Conservation (phyloP, 2,329 filamentous ascomycete genomes). For the Exophiala sideris region DNA sequence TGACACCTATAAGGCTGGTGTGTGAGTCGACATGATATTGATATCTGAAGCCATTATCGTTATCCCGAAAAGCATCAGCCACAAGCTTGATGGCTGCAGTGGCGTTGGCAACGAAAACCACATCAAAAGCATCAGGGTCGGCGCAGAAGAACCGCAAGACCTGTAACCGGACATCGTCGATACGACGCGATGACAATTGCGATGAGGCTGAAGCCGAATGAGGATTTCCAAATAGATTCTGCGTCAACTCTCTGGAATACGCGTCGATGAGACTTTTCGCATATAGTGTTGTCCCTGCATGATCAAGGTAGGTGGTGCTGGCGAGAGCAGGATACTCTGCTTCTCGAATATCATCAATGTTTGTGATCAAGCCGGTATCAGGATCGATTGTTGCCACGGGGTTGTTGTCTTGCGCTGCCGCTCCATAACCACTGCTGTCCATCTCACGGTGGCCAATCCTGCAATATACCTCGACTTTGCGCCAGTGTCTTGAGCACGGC, state of each 20-base stretch:
- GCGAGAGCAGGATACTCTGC: constrained; percentile 47
- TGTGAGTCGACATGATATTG: constrained; percentile 81
- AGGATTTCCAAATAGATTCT: constrained; percentile 81
- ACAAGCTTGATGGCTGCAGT: constrained; percentile 89
- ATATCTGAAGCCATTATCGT: constrained; percentile 71
- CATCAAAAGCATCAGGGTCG: constrained; percentile 74
- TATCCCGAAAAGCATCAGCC: constrained; percentile 69
- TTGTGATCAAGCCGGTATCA: constrained; percentile 38
- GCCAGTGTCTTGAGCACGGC: background rate
- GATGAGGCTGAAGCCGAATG: constrained; percentile 83
- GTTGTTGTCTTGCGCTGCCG: background rate
- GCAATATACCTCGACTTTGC: constrained; percentile 9
- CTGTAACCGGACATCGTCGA: constrained; percentile 71
- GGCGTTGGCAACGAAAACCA: constrained; percentile 89
- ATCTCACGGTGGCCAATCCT: constrained; percentile 20
- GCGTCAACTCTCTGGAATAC: constrained; percentile 75
- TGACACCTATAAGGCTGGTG: constrained; percentile 78
- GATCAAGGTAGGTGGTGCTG: constrained; percentile 78
- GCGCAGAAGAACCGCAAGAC: constrained; percentile 76
- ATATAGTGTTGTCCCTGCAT: constrained; percentile 87
- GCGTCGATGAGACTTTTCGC: constrained; percentile 75
- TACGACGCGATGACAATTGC: constrained; percentile 67
- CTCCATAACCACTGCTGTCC: background rate
- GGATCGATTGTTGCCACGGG: constrained; percentile 12
- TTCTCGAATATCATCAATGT: constrained; percentile 47